A percentile compares a stretch with the other conserved stretches of the same genome.
Conservation (phyloP, 331 rosid species). For the Malus hybrid region DNA sequence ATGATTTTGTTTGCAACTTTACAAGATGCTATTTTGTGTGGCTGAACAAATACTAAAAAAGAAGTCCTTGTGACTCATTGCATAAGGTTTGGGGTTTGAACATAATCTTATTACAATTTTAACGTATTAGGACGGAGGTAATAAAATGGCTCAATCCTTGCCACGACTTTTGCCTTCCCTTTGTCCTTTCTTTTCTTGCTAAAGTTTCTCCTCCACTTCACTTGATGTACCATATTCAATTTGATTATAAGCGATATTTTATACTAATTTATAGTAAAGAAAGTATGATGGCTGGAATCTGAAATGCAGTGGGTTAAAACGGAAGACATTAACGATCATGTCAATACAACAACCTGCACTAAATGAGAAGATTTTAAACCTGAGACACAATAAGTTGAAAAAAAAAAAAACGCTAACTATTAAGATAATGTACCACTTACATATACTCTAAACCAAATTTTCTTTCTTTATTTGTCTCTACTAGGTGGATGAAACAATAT, state of each 20-base stretch:
- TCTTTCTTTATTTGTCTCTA: too few relatives aligned
- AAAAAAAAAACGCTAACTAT: too few relatives aligned
- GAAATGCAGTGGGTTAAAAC: accelerated
- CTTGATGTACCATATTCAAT: neutral
- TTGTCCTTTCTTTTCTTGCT: neutral
- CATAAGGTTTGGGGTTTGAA: too few relatives aligned
- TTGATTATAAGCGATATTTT: too few relatives aligned
- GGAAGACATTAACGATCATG: neutral
- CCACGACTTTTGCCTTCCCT: neutral
- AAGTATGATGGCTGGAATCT: accelerated
- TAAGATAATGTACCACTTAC: neutral
- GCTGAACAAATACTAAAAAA: too few relatives aligned
- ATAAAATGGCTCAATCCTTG: neutral
- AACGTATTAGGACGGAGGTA: neutral
- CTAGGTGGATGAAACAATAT: neutral
- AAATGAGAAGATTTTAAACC: neutral
- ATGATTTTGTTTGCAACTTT: neutral
- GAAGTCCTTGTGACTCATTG: too few relatives aligned
- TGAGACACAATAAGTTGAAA: too few relatives aligned
- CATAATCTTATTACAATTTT: neutral
- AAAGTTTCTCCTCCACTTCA: neutral
- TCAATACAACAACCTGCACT: neutral
- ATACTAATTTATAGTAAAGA: too few relatives aligned
- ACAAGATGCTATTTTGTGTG: neutral
- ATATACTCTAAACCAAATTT: neutral